Evolutionary conservation across 805 yeast species (phyloP).

Genomic region (Sugiyamaella lignohabitans): DNA sequence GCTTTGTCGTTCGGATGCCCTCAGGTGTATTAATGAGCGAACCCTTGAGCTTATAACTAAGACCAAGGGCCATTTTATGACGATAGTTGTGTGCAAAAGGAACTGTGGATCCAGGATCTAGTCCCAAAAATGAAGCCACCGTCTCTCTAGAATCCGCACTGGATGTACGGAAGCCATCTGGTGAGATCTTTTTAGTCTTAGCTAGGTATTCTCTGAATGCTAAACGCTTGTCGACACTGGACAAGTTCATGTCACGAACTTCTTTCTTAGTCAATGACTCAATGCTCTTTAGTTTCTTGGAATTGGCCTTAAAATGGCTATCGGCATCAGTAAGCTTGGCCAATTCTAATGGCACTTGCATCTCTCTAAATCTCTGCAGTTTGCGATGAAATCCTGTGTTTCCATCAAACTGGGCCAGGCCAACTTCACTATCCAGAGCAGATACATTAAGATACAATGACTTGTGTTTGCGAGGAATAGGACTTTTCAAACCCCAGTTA

Average conservation of each 20-base stretch:
- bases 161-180: constrained; percentile 6
- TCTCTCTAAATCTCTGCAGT: constrained; percentile 26
- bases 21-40: constrained; percentile 27
- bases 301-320: constrained; percentile 4
- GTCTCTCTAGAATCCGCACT: constrained; percentile 6
- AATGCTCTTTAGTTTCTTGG: constrained; percentile 9
- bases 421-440: constrained; percentile 25
- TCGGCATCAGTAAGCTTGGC: constrained; percentile 6
- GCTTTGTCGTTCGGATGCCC: constrained; percentile 22
- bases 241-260: constrained; percentile 17
- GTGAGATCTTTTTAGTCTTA: constrained; percentile 3
- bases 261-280: constrained; percentile 9
- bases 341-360: constrained; percentile 25
- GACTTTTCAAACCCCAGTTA: constrained; percentile 34
- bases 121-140: constrained; percentile 9
- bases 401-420: constrained; percentile 27
- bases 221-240: constrained; percentile 15
- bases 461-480: constrained; percentile 25
- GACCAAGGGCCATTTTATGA: constrained; percentile 22
- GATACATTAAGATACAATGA: constrained; percentile 22
- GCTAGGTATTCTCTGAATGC: constrained; percentile 11
- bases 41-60: constrained; percentile 29
- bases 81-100: constrained; percentile 2
- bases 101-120: neutral
- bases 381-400: constrained; percentile 24